A percentile compares a stretch with the other conserved stretches of the same genome.
phyloP scores from a whole-genome alignment of 768 basidiomycete species.

The Boletus vermiculosoides region DNA sequence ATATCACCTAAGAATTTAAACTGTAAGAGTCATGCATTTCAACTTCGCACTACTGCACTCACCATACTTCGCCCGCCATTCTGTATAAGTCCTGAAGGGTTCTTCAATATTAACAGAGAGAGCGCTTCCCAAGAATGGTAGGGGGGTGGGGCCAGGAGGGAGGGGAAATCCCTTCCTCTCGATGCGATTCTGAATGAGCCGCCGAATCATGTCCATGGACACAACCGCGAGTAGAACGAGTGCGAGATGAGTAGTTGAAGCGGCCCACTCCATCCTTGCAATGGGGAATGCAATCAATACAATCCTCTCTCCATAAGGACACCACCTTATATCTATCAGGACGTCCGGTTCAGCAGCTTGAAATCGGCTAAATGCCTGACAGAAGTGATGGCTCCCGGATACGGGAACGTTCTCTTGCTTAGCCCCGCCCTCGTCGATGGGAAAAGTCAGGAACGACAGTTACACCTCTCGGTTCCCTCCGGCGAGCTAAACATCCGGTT shows the following conservation, averaged over 20 bases:
- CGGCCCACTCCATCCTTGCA: constrained; percentile 7
- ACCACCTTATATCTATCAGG: constrained; percentile 7
- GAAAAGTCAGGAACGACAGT: not conserved
- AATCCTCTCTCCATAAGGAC: not conserved
- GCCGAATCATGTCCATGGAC: not conserved
- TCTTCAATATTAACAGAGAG: constrained; percentile 12
- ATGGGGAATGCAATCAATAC: not conserved
- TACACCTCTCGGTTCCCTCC: not conserved
- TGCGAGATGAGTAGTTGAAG: constrained; percentile 8
- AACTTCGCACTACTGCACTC: not conserved
- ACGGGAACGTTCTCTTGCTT: not conserved
- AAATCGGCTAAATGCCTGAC: not conserved
- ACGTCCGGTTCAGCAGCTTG: not conserved
- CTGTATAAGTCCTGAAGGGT: constrained; percentile 19
- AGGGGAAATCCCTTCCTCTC: constrained; percentile 15
- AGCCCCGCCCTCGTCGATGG: too few relatives aligned
- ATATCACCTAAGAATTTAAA: constrained; percentile 42
- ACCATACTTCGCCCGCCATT: constrained; percentile 22
- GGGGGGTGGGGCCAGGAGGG: constrained; percentile 20
- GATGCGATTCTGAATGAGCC: constrained; percentile 3
- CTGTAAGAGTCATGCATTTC: not conserved
- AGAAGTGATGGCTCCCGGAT: not conserved
- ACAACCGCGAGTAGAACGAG: constrained; percentile 1
- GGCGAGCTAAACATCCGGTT: not conserved
- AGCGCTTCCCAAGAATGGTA: constrained; percentile 22